Evolutionary conservation across 2,329 filamentous ascomycete genomes (phyloP).

Genomic region (Cladophialophora chaetospira): DNA sequence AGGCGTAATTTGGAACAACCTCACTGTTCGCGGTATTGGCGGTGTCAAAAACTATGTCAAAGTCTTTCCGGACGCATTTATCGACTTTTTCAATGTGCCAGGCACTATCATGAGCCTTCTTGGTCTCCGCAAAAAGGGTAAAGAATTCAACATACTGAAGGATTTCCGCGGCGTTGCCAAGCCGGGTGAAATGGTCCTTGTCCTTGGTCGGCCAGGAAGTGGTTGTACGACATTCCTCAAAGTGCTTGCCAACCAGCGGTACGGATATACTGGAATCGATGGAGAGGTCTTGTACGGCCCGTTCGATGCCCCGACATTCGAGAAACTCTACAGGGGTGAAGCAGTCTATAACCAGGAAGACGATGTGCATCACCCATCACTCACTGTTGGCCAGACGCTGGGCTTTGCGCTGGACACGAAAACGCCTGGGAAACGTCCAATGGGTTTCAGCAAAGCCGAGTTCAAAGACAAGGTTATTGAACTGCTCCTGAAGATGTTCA

Average conservation of each 20-base stretch:
- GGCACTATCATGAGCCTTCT: conserved; percentile 65
- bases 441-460: conserved; percentile 68
- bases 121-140: conserved; percentile 66
- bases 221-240: conserved; percentile 72
- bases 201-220: conserved; percentile 74
- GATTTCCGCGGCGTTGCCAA: conserved; percentile 67
- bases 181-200: conserved; percentile 86
- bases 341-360: conserved; percentile 86
- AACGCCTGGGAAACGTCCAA: conserved; percentile 76
- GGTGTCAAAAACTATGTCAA: conserved; percentile 71
- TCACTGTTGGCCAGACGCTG: conserved; percentile 86
- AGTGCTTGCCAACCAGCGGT: conserved; percentile 67
- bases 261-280: conserved; percentile 60
- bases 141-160: conserved; percentile 72
- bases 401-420: conserved; percentile 84
- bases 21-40: conserved; percentile 75
- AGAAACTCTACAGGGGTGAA: conserved; percentile 73
- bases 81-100: conserved; percentile 74
- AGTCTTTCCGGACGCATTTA: conserved; percentile 76
- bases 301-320: conserved; percentile 70
- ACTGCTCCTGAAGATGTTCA: conserved; percentile 85
- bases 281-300: conserved; percentile 79
- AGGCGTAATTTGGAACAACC: conserved; percentile 70
- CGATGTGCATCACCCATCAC: conserved; percentile 79
- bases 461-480: conserved; percentile 77